These are phyloP conservation scores for Somion occarium DNA, from an alignment of 1,284 basidiomycete species.

Conservation along the genomic window DNA sequence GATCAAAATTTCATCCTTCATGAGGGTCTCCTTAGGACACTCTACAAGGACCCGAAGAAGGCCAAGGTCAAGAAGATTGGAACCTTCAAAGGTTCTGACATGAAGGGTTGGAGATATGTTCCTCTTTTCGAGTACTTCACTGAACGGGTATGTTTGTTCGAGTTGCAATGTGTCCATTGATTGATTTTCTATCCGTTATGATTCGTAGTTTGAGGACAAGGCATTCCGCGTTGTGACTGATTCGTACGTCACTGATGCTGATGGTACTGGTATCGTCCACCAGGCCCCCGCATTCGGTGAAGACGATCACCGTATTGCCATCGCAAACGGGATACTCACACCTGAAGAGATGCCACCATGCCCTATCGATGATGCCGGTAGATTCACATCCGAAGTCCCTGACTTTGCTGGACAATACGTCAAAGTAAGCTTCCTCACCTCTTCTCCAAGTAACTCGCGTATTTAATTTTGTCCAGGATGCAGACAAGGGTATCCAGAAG, in stretches of 20 bases:
- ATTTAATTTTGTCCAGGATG: slow-evolving; percentile 47
- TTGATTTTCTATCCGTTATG: not conserved
- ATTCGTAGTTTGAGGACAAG: slow-evolving; percentile 76
- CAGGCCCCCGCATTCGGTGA: slow-evolving; percentile 99
- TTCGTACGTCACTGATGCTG: slow-evolving; percentile 89
- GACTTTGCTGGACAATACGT: slow-evolving; percentile 92
- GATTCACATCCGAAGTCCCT: slow-evolving; percentile 85
- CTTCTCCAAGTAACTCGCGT: not conserved
- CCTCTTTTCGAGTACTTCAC: slow-evolving; percentile 97
- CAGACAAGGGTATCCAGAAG: slow-evolving; percentile 94
- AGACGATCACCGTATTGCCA: slow-evolving; percentile 94
- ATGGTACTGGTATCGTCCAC: slow-evolving; percentile 98
- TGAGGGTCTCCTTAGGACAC: slow-evolving; percentile 81
- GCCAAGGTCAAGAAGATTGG: slow-evolving; percentile 93
- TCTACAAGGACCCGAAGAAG: slow-evolving; percentile 98
- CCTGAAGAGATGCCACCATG: slow-evolving; percentile 94
- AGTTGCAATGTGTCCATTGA: not conserved
- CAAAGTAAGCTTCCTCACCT: slow-evolving; percentile 53
- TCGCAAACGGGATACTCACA: slow-evolving; percentile 78
- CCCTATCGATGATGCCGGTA: slow-evolving; percentile 88
- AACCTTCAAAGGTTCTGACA: slow-evolving; percentile 84
- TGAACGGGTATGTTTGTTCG: slow-evolving; percentile 60
- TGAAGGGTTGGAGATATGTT: slow-evolving; percentile 96
- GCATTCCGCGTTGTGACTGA: slow-evolving; percentile 91
- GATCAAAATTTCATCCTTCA: slow-evolving; percentile 92